Conservation (phyloP, 108 stramenopile genomes). For the Conticribra weissflogii region DNA sequence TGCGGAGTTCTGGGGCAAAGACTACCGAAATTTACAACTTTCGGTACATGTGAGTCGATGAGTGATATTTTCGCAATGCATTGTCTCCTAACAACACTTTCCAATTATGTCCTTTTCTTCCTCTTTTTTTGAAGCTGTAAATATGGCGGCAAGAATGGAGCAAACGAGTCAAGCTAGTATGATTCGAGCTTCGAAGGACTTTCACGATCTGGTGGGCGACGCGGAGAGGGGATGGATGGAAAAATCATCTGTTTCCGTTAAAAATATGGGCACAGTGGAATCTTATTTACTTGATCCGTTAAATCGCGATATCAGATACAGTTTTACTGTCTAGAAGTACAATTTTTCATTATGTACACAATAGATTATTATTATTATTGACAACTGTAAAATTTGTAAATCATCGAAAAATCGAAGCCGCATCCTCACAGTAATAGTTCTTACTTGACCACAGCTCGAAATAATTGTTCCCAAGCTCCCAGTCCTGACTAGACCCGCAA, state of each 20-base stretch:
- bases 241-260: constrained; percentile 8
- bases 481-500: no score
- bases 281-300: constrained; percentile 4
- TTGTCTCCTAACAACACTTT: background rate
- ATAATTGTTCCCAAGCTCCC: no score
- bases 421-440: no score
- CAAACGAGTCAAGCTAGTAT: constrained; percentile 37
- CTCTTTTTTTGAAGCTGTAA: constrained; percentile 18
- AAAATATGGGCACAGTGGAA: constrained; percentile 1
- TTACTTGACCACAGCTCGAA: no score
- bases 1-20: constrained; percentile 47
- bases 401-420: no score
- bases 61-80: background rate
- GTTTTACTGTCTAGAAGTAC: no score
- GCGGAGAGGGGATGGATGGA: constrained; percentile 25
- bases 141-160: constrained; percentile 53
- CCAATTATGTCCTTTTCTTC: background rate
- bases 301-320: no score
- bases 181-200: constrained; percentile 38
- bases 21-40: constrained; percentile 43
- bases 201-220: constrained; percentile 39
- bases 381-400: background rate
- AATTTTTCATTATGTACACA: constrained; percentile 1
- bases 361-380: no score
- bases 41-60: constrained; percentile 7